These are phyloP conservation scores for Cydonia oblonga DNA, from an alignment of 331 rosid genomes.

Conservation along the genomic window DNA sequence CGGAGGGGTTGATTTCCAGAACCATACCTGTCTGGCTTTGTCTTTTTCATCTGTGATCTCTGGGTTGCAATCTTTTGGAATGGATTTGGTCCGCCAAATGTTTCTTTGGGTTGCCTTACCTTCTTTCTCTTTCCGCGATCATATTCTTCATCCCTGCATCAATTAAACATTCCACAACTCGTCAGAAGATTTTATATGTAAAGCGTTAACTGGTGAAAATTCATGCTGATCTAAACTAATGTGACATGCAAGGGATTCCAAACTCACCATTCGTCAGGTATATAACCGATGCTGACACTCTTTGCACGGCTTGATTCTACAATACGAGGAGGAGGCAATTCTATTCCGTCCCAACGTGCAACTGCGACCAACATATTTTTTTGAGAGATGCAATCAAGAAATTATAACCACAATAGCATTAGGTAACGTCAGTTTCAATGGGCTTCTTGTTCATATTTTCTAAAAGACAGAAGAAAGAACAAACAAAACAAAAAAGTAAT, in stretches of 20 bases:
- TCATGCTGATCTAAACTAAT: not conserved
- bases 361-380: conserved; percentile 33
- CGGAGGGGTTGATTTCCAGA: conserved; percentile 64
- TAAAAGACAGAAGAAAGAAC: not conserved
- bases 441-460: not conserved
- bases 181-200: no score
- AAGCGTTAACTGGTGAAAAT: not conserved
- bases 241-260: not conserved
- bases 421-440: not conserved
- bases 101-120: conserved; percentile 33
- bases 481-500: not conserved
- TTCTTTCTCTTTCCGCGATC: conserved; percentile 84
- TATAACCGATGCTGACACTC: conserved; percentile 46
- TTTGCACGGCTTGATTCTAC: conserved; percentile 22
- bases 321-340: conserved; percentile 29
- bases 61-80: conserved; percentile 58
- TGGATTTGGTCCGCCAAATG: conserved; percentile 54
- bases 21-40: conserved; percentile 32
- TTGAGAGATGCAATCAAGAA: not conserved
- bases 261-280: conserved; percentile 82
- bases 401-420: not conserved
- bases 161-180: not conserved
- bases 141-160: conserved; percentile 78
- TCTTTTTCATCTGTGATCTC: conserved; percentile 33
- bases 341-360: conserved; percentile 72